Conservation (phyloP, 2,329 filamentous ascomycete species). For the Aaosphaeria arxii region DNA sequence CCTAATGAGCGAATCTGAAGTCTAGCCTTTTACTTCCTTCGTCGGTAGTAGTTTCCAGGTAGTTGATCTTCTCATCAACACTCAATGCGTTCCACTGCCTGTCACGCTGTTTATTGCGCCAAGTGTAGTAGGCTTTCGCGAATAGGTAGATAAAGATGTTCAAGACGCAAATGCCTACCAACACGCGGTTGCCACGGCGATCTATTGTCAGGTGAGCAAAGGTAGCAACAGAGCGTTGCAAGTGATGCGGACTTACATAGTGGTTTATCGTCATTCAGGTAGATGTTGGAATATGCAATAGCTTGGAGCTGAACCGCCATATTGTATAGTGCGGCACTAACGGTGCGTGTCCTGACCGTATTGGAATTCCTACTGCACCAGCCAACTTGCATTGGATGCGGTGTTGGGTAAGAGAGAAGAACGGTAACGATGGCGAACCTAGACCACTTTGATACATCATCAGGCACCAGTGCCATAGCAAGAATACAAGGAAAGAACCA, state of each 20-base stretch:
- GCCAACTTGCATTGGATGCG: slow-evolving; percentile 41
- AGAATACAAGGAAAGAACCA: slow-evolving; percentile 43
- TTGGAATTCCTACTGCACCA: slow-evolving; percentile 41
- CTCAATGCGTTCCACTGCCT: slow-evolving; percentile 25
- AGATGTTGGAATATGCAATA: slow-evolving; percentile 48
- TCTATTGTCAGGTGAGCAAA: slow-evolving; percentile 8
- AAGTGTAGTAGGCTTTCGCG: slow-evolving; percentile 41
- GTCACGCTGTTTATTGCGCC: slow-evolving; percentile 38
- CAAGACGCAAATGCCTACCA: slow-evolving; percentile 29
- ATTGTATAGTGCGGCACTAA: slow-evolving; percentile 41
- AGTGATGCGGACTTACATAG: slow-evolving; percentile 31
- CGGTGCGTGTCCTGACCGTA: slow-evolving; percentile 38
- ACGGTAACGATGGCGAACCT: slow-evolving; percentile 39
- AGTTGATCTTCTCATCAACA: slow-evolving; percentile 24
- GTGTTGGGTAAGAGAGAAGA: slow-evolving; percentile 40
- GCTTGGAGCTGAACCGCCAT: slow-evolving; percentile 48
- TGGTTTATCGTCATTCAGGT: slow-evolving; percentile 50
- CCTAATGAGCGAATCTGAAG: slow-evolving; percentile 28
- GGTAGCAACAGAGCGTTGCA: not conserved
- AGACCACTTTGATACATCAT: slow-evolving; percentile 32
- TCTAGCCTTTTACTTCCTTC: slow-evolving; percentile 27
- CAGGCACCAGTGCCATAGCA: slow-evolving; percentile 22
- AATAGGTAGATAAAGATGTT: slow-evolving; percentile 34
- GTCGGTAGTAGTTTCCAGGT: slow-evolving; percentile 23
- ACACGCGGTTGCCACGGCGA: slow-evolving; percentile 39